Evolutionary conservation across 805 yeast genomes (phyloP), one percentile per base, ranked within the genome.

Genomic region (Saturnispora galanensis): DNA sequence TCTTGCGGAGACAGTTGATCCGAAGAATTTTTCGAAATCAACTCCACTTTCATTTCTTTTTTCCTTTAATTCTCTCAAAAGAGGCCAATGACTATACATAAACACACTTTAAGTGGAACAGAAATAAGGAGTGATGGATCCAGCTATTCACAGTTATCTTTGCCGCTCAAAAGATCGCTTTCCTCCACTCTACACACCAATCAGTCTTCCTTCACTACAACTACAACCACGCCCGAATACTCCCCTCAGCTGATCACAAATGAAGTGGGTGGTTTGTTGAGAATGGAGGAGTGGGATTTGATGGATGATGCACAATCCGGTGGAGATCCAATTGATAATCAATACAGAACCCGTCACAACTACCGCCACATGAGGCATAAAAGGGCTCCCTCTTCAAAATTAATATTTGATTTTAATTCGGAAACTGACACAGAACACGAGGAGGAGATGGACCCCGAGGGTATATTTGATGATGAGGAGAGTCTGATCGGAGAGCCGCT

Each of bases 241-340:
- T 59, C 62, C 11, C 64, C 64, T n/a, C 42, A 45, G 15, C 17
- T 58, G 37, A 55, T 60, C 6, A 54, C 56, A 16, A 50, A 50
- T 8, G 65, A 61, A 39, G 57, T 60, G 15, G 64, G 63, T 5
- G 47, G 50, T 35, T 41, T 60, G 16, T 39, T 60, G 11, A 54
- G 52, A 4, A 47, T 55, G 5, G 48, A 51, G 26, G 55, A 53
- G 21, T 41, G 56, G 7, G 57, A 54, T 30, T 50, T 59, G 9
- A 50, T 48, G n/a, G 54, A 41, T 15, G 29, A 32, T 18, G 36
- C 28, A 18, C 26, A 21, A 8, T 21, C 26, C 26, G 26, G 26
- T 21, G 26, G 26, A 21, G 26, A 21, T 21, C 8, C 26, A 3
- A 21, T 2, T 5, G 26, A 21, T 21, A 21, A 21, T 21, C 26